Conservation (phyloP, 139 green algal species). For the Picochlorum sp. region DNA sequence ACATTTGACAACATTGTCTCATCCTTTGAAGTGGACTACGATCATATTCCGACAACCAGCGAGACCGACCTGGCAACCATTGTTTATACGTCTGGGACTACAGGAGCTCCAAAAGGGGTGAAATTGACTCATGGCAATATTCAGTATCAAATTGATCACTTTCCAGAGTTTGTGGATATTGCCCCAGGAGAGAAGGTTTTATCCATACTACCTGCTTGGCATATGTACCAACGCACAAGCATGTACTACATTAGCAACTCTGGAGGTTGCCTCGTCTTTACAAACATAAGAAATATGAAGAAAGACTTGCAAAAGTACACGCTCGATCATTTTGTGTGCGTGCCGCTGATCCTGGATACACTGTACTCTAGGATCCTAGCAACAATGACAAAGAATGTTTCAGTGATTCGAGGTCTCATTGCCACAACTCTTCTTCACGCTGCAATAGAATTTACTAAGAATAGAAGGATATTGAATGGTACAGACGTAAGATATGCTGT, state of each 20-base stretch:
- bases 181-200: constrained; percentile 46
- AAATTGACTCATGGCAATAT: constrained; percentile 79
- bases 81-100: constrained; percentile 74
- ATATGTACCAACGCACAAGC: constrained; percentile 81
- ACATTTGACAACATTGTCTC: constrained; percentile 46
- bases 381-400: constrained; percentile 40
- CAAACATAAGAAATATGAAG: constrained; percentile 66
- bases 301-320: constrained; percentile 60
- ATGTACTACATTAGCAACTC: constrained; percentile 44
- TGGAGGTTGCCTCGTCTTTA: constrained; percentile 61
- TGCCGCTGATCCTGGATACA: constrained; percentile 87
- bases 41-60: not conserved
- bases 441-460: constrained; percentile 38
- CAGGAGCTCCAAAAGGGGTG: constrained; percentile 57
- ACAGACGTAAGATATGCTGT: constrained; percentile 40
- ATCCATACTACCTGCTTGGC: constrained; percentile 85
- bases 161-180: constrained; percentile 46
- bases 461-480: constrained; percentile 43
- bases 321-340: constrained; percentile 82
- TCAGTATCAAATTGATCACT: constrained; percentile 62
- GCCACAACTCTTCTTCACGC: constrained; percentile 46
- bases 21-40: constrained; percentile 11
- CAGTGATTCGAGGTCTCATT: constrained; percentile 31
- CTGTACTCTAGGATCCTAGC: constrained; percentile 64
- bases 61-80: constrained; percentile 54